Percentiles rank a stretch among this genome's conserved stretches.
Conservation (phyloP, 345 rosid species). For the Gossypium bickii region DNA sequence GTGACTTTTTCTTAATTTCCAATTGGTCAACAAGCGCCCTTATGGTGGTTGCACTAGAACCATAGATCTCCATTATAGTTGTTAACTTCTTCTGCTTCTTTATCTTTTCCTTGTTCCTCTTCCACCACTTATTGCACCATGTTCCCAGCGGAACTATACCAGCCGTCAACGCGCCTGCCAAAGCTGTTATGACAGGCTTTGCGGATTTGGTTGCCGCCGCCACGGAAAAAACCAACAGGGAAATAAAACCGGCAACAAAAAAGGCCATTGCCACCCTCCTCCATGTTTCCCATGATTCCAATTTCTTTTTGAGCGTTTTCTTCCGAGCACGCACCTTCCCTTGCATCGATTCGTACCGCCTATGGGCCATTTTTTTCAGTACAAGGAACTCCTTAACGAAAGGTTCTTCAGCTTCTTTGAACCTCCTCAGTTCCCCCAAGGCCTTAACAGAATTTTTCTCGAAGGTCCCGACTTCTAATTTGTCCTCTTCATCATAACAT, state of each 20-base stretch:
- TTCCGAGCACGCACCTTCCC: slow-evolving; percentile 42
- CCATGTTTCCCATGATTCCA: slow-evolving; percentile 62
- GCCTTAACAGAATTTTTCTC: slow-evolving; percentile 56
- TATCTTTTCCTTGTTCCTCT: slow-evolving; percentile 46
- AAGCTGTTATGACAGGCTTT: slow-evolving; percentile 22
- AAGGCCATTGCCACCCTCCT: slow-evolving; percentile 66
- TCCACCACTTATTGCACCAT: slow-evolving; percentile 76
- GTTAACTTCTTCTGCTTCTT: slow-evolving; percentile 53
- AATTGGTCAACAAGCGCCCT: slow-evolving; percentile 46
- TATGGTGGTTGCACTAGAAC: slow-evolving; percentile 49
- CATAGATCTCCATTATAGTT: slow-evolving; percentile 33
- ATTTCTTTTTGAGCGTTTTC: slow-evolving; percentile 62
- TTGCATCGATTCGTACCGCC: slow-evolving; percentile 57
- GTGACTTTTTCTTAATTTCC: slow-evolving; percentile 47
- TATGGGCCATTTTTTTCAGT: slow-evolving; percentile 45
- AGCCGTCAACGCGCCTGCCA: slow-evolving; percentile 64
- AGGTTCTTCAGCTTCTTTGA: slow-evolving; percentile 65
- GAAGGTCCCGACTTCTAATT: slow-evolving; percentile 20
- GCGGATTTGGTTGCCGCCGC: slow-evolving; percentile 33
- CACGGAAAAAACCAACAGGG: slow-evolving; percentile 74
- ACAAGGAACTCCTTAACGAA: slow-evolving; percentile 60
- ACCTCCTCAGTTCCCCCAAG: slow-evolving; percentile 55
- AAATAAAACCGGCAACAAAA: slow-evolving; percentile 61
- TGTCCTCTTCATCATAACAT: slow-evolving; percentile 50
- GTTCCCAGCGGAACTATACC: slow-evolving; percentile 72